Evolutionary conservation across 306 rosid species (phyloP), one percentile per base, ranked within the genome.

Genomic region (Acacia confusa): DNA sequence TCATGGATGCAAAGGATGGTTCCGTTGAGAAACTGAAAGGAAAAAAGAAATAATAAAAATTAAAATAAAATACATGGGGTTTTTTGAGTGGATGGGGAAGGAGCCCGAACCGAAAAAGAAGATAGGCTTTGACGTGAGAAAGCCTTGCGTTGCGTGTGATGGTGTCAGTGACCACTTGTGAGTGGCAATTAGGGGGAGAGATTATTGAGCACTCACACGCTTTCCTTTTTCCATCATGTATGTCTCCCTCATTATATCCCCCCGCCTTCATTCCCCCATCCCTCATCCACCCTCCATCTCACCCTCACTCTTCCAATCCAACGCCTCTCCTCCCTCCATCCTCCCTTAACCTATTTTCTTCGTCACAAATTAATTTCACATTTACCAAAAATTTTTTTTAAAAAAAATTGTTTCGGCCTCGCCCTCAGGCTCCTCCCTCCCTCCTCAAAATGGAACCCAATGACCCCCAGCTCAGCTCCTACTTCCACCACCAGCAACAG

Each of bases 381-480:
- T 48, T 10, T 17, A 4, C 55, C 55, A 48, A 67, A 36, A 55
- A 55, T 5, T 6, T 22, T 9, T 22, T 9, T 11, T 9, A 38
- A 79, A 70, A 28, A 32, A 47, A 70, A 43, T 74, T 43, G 17
- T 80, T 70, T 78, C 78, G 86, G 78, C 72, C 81, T 60, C 44
- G 32, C 52, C 22, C 71, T 48, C 44, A 22, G 52, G 8, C 71
- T 66, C 63, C 67, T 14, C 30, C 80, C 24, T 1, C 27, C 47
- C 71, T 68, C 60, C 82, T 82, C 82, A 83, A 71, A 86, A 89
- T 91, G 95, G 95, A 91, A 91, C 87, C 88, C 79, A 91, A 85
- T 84, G 92, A 91, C 52, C 86, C 80, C 90, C 93, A 89, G 85
- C 88, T 91, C 75, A 88, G 91, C 88, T 89, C 90, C 86, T 91